Conservation (phyloP, 352 stramenopile genomes). For the Globisporangium radiosum region DNA sequence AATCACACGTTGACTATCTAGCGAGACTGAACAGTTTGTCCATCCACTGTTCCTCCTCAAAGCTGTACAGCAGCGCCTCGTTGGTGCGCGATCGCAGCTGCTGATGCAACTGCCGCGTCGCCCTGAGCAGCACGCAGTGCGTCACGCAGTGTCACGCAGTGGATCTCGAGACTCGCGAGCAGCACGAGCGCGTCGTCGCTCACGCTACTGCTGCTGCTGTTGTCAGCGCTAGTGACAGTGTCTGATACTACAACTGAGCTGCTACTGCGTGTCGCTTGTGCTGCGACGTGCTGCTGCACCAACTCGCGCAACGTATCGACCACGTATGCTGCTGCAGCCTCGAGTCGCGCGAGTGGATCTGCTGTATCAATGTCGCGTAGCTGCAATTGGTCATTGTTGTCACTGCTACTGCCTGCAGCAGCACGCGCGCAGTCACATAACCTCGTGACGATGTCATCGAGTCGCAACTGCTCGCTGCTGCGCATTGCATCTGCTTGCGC, state of each 20-base stretch:
- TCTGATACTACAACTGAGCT: too few relatives aligned
- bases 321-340: background rate
- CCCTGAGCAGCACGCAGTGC: slow-evolving; percentile 17
- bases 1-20: too few relatives aligned
- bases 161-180: slow-evolving; percentile 64
- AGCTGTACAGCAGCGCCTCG: slow-evolving; percentile 10
- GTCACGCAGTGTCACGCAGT: slow-evolving; percentile 52
- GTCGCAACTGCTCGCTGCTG: background rate
- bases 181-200: slow-evolving; percentile 50
- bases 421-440: too few relatives aligned
- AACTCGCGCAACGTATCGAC: background rate
- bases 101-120: slow-evolving; percentile 4
- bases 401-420: background rate
- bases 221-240: background rate
- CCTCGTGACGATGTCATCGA: background rate
- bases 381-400: background rate
- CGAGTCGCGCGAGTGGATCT: background rate
- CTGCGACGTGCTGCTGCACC: background rate
- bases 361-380: background rate
- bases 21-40: too few relatives aligned
- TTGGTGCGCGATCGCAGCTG: slow-evolving; percentile 14
- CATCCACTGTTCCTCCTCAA: too few relatives aligned
- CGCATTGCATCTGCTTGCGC: too few relatives aligned
- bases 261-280: background rate
- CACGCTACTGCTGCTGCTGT: background rate